A percentile compares a stretch with the other conserved stretches of the same genome.
These are phyloP conservation scores for Claviceps fusiformis DNA, from an alignment of 2,329 filamentous ascomycete species.

Conservation along the genomic window DNA sequence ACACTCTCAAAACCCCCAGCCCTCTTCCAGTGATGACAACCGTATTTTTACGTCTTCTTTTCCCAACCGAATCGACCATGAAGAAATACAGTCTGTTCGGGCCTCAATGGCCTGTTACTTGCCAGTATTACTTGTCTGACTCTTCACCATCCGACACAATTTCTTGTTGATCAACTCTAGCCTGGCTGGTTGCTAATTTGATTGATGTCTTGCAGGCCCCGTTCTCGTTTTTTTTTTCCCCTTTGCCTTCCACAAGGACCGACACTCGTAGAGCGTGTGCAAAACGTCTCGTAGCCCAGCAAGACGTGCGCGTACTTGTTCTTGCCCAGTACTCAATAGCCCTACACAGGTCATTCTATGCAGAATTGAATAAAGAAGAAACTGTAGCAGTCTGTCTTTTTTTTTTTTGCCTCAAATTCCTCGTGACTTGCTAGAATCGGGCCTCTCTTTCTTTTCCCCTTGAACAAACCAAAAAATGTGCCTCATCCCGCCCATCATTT, in stretches of 20 bases:
- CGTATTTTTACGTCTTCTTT: constrained; percentile 60
- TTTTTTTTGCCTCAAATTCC: too few species aligned
- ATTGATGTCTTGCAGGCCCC: too few species aligned
- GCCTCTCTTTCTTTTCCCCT: too few species aligned
- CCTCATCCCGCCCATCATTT: too few species aligned
- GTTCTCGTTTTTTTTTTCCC: too few species aligned
- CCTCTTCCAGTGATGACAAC: constrained; percentile 50
- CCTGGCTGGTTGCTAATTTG: neutral
- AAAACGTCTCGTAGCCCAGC: too few species aligned
- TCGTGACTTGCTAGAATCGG: too few species aligned
- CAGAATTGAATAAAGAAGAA: neutral
- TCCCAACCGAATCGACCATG: constrained; percentile 80
- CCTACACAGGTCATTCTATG: neutral
- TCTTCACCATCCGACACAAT: constrained; percentile 12
- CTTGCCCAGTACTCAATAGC: neutral
- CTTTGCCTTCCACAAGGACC: too few species aligned
- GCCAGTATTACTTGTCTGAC: constrained; percentile 80
- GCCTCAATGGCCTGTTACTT: constrained; percentile 64
- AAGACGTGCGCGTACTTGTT: too few species aligned
- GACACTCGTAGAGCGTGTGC: neutral
- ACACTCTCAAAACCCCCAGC: constrained; percentile 10
- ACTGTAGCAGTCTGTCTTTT: too few species aligned
- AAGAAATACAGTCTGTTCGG: constrained; percentile 59
- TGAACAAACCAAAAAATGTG: too few species aligned
- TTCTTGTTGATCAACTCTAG: neutral